Evolutionary conservation across 306 rosid species (phyloP).

Genomic region (Cicer judaicum): DNA sequence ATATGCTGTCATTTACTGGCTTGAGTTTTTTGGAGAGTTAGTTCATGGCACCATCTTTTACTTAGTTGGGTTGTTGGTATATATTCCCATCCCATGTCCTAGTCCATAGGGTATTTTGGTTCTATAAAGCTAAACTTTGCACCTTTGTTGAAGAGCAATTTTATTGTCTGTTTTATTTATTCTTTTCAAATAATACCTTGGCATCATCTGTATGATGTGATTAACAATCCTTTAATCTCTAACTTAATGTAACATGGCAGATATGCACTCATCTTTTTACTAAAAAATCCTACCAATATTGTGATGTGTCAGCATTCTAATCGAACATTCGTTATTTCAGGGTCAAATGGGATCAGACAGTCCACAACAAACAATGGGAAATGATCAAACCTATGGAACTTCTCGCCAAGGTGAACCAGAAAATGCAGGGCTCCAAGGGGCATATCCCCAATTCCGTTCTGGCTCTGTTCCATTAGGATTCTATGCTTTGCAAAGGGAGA

Average conservation of each 20-base stretch:
- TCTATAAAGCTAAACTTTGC: background rate
- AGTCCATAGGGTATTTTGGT: background rate
- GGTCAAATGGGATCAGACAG: constrained; percentile 90
- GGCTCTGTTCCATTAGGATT: constrained; percentile 75
- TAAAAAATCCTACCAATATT: constrained; percentile 34
- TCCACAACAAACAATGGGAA: constrained; percentile 73
- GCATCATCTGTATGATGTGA: constrained; percentile 12
- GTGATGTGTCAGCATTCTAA: constrained; percentile 40
- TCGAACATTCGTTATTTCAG: constrained; percentile 58
- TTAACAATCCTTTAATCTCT: background rate
- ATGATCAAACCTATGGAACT: constrained; percentile 72
- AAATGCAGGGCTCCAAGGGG: constrained; percentile 71
- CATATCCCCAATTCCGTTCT: constrained; percentile 69
- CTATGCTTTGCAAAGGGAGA: constrained; percentile 87
- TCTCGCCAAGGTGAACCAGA: constrained; percentile 66
- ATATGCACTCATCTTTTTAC: constrained; percentile 11
- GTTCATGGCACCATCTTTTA: constrained; percentile 14
- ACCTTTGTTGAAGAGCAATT: constrained; percentile 28
- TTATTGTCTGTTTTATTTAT: background rate
- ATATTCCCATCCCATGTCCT: constrained; percentile 15
- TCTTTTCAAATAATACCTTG: constrained; percentile 10
- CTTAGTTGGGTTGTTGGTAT: constrained; percentile 3
- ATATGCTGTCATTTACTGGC: background rate
- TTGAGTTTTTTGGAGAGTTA: constrained; percentile 7
- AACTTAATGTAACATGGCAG: constrained; percentile 32